phyloP scores from a whole-genome alignment of 768 basidiomycete species.

The Russula compacta region DNA sequence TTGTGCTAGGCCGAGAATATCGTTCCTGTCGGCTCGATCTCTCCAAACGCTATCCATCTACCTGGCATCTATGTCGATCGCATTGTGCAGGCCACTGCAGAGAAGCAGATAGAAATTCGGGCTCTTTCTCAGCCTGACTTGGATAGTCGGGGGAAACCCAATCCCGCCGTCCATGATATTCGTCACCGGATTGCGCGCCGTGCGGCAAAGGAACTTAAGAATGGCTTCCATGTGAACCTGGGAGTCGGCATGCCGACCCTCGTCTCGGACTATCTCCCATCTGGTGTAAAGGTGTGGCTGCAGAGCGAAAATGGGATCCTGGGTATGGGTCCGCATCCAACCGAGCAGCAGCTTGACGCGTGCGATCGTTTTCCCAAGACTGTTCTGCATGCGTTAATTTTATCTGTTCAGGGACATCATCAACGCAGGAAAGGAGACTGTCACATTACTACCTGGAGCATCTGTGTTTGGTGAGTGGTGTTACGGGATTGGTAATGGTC shows the following conservation, averaged over 20 bases:
- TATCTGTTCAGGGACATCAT: constrained; percentile 60
- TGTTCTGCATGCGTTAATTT: background rate
- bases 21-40: constrained; percentile 72
- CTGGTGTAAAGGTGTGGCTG: constrained; percentile 74
- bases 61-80: constrained; percentile 86
- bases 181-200: constrained; percentile 75
- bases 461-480: constrained; percentile 69
- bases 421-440: constrained; percentile 92
- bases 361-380: constrained; percentile 31
- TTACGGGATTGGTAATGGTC: background rate
- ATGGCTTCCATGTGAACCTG: constrained; percentile 82
- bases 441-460: constrained; percentile 86
- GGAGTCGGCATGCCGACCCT: constrained; percentile 91
- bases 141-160: constrained; percentile 36
- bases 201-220: constrained; percentile 81
- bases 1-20: constrained; percentile 76
- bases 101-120: constrained; percentile 69
- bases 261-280: constrained; percentile 68
- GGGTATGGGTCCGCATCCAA: constrained; percentile 87
- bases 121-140: constrained; percentile 49
- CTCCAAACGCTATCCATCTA: constrained; percentile 73
- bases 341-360: constrained; percentile 71
- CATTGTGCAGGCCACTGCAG: constrained; percentile 66
- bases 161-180: constrained; percentile 40
- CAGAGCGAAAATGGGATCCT: constrained; percentile 90